Percentiles rank a stretch among this genome's conserved stretches.
Evolutionary conservation across 345 rosid species (phyloP).

Genomic region (Aquilaria yunnanensis): DNA sequence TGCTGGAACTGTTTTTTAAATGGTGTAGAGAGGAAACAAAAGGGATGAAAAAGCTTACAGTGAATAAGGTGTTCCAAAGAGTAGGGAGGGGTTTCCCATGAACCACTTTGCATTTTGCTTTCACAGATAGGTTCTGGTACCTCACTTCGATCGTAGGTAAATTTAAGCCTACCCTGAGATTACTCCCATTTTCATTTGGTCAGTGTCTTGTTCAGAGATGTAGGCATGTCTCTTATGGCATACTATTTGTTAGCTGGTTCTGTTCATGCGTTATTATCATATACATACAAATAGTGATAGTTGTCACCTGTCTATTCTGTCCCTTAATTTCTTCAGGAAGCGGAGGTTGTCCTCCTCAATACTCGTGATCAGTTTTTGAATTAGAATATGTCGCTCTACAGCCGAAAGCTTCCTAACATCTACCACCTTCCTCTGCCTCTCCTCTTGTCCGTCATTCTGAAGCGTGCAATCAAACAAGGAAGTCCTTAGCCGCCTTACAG

Average conservation of each 20-base stretch:
- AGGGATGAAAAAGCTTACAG: slow-evolving; percentile 15
- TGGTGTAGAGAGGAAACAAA: neutral
- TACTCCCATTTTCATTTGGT: no score
- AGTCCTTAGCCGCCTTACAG: slow-evolving; percentile 15
- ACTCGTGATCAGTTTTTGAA: slow-evolving; percentile 28
- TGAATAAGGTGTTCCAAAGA: slow-evolving; percentile 30
- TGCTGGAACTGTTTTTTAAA: neutral
- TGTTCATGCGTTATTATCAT: no score
- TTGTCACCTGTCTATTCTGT: slow-evolving; percentile 33
- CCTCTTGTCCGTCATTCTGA: neutral
- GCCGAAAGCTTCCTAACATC: slow-evolving; percentile 36
- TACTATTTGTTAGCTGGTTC: no score
- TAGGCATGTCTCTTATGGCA: no score
- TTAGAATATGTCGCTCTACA: slow-evolving; percentile 25
- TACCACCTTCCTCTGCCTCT: slow-evolving; percentile 6
- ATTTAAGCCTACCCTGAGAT: slow-evolving; percentile 27
- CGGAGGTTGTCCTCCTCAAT: slow-evolving; percentile 36
- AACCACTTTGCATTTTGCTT: slow-evolving; percentile 30
- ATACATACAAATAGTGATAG: no score
- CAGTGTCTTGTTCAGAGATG: no score
- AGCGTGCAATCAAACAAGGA: slow-evolving; percentile 17
- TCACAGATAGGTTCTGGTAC: slow-evolving; percentile 23
- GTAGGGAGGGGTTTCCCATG: slow-evolving; percentile 35
- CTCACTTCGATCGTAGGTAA: slow-evolving; percentile 34
- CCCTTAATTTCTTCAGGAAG: slow-evolving; percentile 29